These are phyloP conservation scores for Bryum argenteum DNA, from an alignment of 225 moss, liverwort and hornwort species.

Conservation along the genomic window DNA sequence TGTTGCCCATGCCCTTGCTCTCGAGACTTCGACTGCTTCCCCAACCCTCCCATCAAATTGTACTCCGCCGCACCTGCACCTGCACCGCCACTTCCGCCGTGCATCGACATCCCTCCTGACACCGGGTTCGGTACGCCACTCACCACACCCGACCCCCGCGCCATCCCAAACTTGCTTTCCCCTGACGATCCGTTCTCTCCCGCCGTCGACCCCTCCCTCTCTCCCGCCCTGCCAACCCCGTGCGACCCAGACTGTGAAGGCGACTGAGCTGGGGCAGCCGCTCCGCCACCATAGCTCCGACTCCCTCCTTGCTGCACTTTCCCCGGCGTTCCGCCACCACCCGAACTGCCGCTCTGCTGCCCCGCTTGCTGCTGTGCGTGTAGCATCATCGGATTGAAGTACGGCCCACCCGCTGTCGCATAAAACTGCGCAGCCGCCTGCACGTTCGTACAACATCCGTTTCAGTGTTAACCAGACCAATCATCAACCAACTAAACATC, in stretches of 20 bases:
- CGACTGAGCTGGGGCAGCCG: slow-evolving; percentile 44
- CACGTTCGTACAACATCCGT: background rate
- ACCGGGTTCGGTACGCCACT: too few relatives aligned
- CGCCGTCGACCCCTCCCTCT: too few relatives aligned
- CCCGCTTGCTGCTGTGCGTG: slow-evolving; percentile 59
- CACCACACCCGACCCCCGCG: too few relatives aligned
- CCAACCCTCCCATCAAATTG: too few relatives aligned
- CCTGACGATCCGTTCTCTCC: too few relatives aligned
- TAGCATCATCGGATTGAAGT: slow-evolving; percentile 62
- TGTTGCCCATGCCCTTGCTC: too few relatives aligned
- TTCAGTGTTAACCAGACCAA: background rate
- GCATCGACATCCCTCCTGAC: too few relatives aligned
- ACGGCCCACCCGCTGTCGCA: slow-evolving; percentile 40
- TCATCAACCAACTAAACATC: background rate
- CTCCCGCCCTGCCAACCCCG: too few relatives aligned
- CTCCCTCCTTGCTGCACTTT: slow-evolving; percentile 50
- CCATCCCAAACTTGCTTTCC: too few relatives aligned
- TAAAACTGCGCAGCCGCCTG: slow-evolving; percentile 39
- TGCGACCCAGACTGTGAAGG: slow-evolving; percentile 36
- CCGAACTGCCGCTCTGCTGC: slow-evolving; percentile 45
- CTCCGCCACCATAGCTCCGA: slow-evolving; percentile 50
- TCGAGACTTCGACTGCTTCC: too few relatives aligned
- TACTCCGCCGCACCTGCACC: too few relatives aligned
- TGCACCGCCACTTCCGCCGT: too few relatives aligned
- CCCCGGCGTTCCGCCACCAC: slow-evolving; percentile 21